Conservation (phyloP, 2,329 filamentous ascomycete species). For the Incumbomyces lentus region DNA sequence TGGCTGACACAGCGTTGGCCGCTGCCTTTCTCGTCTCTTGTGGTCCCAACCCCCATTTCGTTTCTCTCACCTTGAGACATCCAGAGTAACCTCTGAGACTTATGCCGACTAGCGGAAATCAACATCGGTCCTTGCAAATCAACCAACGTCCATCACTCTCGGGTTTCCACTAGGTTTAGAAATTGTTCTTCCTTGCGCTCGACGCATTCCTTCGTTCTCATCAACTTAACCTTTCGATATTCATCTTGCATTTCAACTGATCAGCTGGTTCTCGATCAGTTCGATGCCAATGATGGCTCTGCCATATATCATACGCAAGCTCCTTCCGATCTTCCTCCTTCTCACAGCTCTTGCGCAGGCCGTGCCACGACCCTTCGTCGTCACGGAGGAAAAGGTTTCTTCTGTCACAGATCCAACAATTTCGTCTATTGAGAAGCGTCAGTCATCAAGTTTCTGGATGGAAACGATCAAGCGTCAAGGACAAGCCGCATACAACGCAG, state of each 20-base stretch:
- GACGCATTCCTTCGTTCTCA: not conserved
- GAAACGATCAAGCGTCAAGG: slow-evolving; percentile 60
- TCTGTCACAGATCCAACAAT: not conserved
- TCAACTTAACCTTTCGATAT: not conserved
- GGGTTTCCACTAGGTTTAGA: not conserved
- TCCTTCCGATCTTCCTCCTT: slow-evolving; percentile 1
- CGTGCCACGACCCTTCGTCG: not conserved
- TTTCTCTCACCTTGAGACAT: no score
- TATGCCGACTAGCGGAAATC: not conserved
- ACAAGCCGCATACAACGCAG: slow-evolving; percentile 47
- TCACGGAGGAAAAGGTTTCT: not conserved
- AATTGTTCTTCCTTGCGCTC: slow-evolving; percentile 1
- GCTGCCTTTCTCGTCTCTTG: no score
- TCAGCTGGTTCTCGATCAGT: not conserved
- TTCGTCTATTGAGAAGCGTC: slow-evolving; percentile 1
- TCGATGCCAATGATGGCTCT: not conserved
- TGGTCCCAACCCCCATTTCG: no score
- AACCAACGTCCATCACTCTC: no score
- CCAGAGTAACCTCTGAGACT: no score
- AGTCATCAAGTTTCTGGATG: slow-evolving; percentile 57
- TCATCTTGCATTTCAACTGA: not conserved
- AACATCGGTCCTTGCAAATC: not conserved
- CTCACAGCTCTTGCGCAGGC: slow-evolving; percentile 2
- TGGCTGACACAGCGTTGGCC: no score
- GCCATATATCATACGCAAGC: not conserved